These are phyloP conservation scores for Colletotrichum chlorophyti DNA, from an alignment of 2,329 filamentous ascomycete species.

Conservation along the genomic window DNA sequence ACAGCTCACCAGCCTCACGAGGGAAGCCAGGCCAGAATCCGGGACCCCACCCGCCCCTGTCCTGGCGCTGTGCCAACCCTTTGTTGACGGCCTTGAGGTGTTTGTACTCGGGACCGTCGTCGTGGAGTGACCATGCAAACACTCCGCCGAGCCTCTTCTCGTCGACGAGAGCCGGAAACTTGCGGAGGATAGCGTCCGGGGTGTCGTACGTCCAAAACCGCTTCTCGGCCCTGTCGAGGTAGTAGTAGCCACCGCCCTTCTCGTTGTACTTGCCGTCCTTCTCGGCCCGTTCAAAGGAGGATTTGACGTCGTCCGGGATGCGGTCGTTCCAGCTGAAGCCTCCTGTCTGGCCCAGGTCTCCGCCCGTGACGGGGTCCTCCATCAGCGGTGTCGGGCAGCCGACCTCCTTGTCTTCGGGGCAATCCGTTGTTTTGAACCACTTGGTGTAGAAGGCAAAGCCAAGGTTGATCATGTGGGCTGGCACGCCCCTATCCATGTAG, in stretches of 20 bases:
- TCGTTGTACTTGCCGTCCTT: slow-evolving; percentile 62
- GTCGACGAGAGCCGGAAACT: slow-evolving; percentile 66
- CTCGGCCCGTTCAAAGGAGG: slow-evolving; percentile 65
- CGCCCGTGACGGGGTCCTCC: slow-evolving; percentile 64
- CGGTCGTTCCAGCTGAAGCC: slow-evolving; percentile 67
- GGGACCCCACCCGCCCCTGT: neutral
- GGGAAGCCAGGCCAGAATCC: slow-evolving; percentile 8
- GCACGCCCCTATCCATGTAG: slow-evolving; percentile 64
- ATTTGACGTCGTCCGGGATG: slow-evolving; percentile 57
- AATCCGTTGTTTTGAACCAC: slow-evolving; percentile 61
- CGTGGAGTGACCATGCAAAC: slow-evolving; percentile 78
- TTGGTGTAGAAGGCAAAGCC: slow-evolving; percentile 74
- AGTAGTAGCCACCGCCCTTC: slow-evolving; percentile 69
- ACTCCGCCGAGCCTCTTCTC: slow-evolving; percentile 68
- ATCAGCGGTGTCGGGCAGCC: slow-evolving; percentile 62
- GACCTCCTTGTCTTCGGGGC: slow-evolving; percentile 49
- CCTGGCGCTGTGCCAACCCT: slow-evolving; percentile 29
- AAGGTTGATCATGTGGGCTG: slow-evolving; percentile 61
- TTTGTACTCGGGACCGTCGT: slow-evolving; percentile 61
- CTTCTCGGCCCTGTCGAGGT: slow-evolving; percentile 64
- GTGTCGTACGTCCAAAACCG: slow-evolving; percentile 82
- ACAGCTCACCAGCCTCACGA: slow-evolving; percentile 23
- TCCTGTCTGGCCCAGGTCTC: slow-evolving; percentile 63
- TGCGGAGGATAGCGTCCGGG: slow-evolving; percentile 62
- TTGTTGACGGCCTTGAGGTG: slow-evolving; percentile 45